These are phyloP conservation scores for Chlorencoelia australis DNA, from an alignment of 2,329 filamentous ascomycete genomes.

Conservation along the genomic window DNA sequence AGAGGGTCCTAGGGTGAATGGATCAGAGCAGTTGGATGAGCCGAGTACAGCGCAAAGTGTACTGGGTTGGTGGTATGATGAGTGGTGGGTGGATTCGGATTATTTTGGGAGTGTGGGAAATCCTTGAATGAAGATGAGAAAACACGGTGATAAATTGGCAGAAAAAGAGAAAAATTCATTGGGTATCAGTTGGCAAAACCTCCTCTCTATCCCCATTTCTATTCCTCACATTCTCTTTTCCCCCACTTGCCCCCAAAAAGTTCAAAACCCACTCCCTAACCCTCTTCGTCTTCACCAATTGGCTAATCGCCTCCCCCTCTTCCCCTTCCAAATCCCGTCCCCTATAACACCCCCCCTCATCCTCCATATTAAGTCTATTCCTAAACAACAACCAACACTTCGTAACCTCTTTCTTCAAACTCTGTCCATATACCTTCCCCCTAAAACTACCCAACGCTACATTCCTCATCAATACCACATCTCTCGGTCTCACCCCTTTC, in stretches of 20 bases:
- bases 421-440: constrained; percentile 75
- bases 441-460: constrained; percentile 69
- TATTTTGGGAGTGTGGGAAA: no score
- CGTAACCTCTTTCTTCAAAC: constrained; percentile 61
- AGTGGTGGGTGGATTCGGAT: constrained; percentile 19
- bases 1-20: constrained; percentile 12
- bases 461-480: constrained; percentile 71
- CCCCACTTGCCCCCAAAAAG: constrained; percentile 46
- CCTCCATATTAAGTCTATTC: constrained; percentile 39
- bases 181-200: constrained; percentile 15
- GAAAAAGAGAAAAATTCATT: no score
- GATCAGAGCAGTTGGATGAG: constrained; percentile 8
- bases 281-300: constrained; percentile 51
- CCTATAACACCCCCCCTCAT: constrained; percentile 47
- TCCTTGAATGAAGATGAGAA: no score
- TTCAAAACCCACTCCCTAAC: constrained; percentile 67
- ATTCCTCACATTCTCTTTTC: constrained; percentile 1
- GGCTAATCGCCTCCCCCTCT: constrained; percentile 30
- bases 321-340: constrained; percentile 34
- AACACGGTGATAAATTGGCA: no score
- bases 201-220: constrained; percentile 2
- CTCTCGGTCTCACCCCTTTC: constrained; percentile 50
- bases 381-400: constrained; percentile 57
- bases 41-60: constrained; percentile 9
- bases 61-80: constrained; percentile 8